Base-by-base conservation (phyloP, 306 rosid species). In the Morella rubra region DNA sequence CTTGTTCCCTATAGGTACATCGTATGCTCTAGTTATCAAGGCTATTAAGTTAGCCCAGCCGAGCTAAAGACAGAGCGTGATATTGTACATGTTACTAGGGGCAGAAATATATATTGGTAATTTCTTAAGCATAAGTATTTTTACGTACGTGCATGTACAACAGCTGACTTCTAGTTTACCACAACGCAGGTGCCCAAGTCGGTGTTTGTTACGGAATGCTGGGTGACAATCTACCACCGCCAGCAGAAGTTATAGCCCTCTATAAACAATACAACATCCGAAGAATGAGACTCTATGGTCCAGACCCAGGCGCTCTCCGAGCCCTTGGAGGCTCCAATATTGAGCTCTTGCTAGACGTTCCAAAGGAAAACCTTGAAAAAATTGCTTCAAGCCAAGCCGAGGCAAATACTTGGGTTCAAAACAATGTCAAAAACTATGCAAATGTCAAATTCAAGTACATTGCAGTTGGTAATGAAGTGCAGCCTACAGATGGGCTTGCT, bases 121-220 rank as follows among this genome's bases (percentile, higher is more conserved):
- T 32, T 32, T 32, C 37, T 32, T 32, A 32, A 2, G 37, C 37
- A 32, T 32, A 32, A 32, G 37, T 2, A 32, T 32, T 32, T 32
- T 32, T 32, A 32, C 37, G 37, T 32, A 27, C 32, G 2, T 27
- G 37, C 37, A 32, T 32, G 37, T 32, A 32, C 2, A 32, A 32
- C 37, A 32, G 3, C 37, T 32, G 37, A 32, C 37, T 32, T 32
- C 37, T 32, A 32, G 37, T 32, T 32, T 32, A 32, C 37, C 37
- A 32, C 0, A 32, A 32, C 3, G 37, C 37, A 32, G 37, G 37
- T 32, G n/a, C n/a, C 24, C 80, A 87, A 67, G 78, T 80, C 41
- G 92, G 88, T 16, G 89, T 90, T 49, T 84, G 89, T 42, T 90
- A 90, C 73, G 92, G 95, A 69, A 77, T 70, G 49, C 15, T 74